A percentile compares a stretch with the other conserved stretches of the same genome.
Evolutionary conservation across 225 moss, liverwort and hornwort species (phyloP).

Genomic region (Physcomitrellopsis africana): DNA sequence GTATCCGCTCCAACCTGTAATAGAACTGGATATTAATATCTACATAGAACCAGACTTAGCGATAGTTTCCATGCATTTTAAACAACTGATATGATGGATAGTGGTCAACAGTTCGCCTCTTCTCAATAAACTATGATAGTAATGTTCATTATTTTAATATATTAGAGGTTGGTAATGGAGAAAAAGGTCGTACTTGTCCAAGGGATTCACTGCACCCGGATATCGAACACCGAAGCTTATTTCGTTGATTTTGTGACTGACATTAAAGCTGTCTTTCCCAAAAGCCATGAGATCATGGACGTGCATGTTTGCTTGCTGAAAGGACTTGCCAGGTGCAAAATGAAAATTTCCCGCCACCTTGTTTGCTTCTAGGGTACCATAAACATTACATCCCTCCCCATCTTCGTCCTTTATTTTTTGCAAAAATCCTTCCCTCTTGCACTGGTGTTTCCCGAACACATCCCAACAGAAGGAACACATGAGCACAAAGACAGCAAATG

Average conservation of each 20-base stretch:
- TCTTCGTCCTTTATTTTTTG: constrained; percentile 92
- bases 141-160: background rate
- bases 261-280: constrained; percentile 92
- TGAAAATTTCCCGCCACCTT: constrained; percentile 99
- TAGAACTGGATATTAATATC: constrained; percentile 17
- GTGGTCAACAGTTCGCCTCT: constrained; percentile 11
- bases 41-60: background rate
- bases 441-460: constrained; percentile 55
- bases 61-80: background rate
- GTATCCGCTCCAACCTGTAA: constrained; percentile 73
- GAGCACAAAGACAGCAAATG: constrained; percentile 21
- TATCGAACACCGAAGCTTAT: constrained; percentile 94
- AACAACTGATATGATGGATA: background rate
- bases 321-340: constrained; percentile 99
- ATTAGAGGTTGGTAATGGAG: constrained; percentile 22
- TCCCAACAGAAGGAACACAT: constrained; percentile 16
- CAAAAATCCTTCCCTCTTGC: constrained; percentile 92
- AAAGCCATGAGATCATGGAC: constrained; percentile 94
- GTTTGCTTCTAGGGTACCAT: constrained; percentile 94
- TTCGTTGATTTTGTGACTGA: constrained; percentile 89
- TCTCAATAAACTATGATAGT: constrained; percentile 18
- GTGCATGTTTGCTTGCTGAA: constrained; percentile 97
- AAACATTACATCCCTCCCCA: constrained; percentile 93
- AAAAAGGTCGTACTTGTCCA: constrained; percentile 69
- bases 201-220: constrained; percentile 91